Base-by-base conservation (phyloP, 257 asterid species). In the Lycium ferocissimum region DNA sequence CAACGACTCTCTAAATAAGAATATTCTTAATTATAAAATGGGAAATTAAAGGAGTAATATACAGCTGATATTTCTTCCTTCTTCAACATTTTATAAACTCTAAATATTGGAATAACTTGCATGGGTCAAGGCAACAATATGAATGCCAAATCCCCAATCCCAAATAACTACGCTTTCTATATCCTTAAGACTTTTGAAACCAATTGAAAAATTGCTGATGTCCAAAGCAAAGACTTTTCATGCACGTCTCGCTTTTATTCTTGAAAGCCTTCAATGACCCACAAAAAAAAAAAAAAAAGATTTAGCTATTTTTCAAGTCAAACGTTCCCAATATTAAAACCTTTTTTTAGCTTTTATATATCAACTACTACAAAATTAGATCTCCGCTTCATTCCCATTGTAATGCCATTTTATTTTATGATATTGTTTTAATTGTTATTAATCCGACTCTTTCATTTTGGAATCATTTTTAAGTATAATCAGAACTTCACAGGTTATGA, bases 251-350 rank as follows among this genome's bases (percentile, higher is more conserved):
- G 12, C 40, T 47, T 73, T 73, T 47, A 73, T 73, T 47, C 12
- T 5, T 45, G 9, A 40, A 17, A 61, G 13, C 2, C 14, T 12
- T 62, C 38, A 20, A 9, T 43, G 80, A 72, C 80, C 38, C 18
- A 72, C 38, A 2, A 45, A 72, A 72, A 3, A 17, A 18, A 20
- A 5, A 63, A 63, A 4, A 72, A 47, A 11, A 20, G 53, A n/a
- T 73, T 47, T 72, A 4, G 58, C 38, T 10, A 45, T 45, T n/a
- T 43, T 45, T 3, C 20, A 47, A 45, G 80, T 45, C 80, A 47
- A 49, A 45, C 80, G 47, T 73, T 73, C 80, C 80, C 59, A 73
- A 47, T 10, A 47, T 72, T 40, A 71, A 71, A 70, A 40, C 7
- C 22, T 69, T 69, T 45, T 33, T 38, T 26, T 70, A 3, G 33